A percentile compares a stretch with the other conserved stretches of the same genome.
phyloP scores from a whole-genome alignment of 306 rosid genomes.

The Trifolium dubium region DNA sequence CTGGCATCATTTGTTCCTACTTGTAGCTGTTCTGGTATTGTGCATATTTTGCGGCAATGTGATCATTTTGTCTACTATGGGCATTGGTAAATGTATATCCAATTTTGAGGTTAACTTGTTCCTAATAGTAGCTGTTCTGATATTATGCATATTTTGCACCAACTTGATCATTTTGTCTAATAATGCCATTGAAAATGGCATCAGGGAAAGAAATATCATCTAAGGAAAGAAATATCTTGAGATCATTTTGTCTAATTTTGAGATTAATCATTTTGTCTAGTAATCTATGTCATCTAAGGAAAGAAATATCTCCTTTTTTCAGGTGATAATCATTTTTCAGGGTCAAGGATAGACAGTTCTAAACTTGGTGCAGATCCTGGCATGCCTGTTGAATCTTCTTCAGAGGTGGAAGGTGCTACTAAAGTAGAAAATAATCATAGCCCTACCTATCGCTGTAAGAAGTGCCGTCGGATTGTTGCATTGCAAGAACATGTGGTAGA shows the following conservation, averaged over 20 bases:
- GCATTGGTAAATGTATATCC: constrained; percentile 9
- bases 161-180: neutral
- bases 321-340: constrained; percentile 81
- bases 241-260: too few relatives aligned
- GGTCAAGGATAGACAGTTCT: constrained; percentile 73
- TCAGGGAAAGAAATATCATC: too few relatives aligned
- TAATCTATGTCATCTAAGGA: constrained; percentile 1
- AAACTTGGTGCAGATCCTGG: constrained; percentile 94
- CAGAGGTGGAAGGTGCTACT: constrained; percentile 57
- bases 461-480: constrained; percentile 84
- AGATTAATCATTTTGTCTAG: too few relatives aligned
- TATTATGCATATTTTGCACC: constrained; percentile 14
- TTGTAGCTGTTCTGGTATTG: constrained; percentile 13
- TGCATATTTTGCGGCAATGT: neutral
- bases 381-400: constrained; percentile 56
- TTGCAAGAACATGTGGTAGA: constrained; percentile 79
- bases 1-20: neutral
- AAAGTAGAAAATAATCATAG: constrained; percentile 48
- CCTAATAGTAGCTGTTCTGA: constrained; percentile 10
- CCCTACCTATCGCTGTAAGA: constrained; percentile 83
- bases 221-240: constrained; percentile 14
- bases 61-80: constrained; percentile 4
- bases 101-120: neutral
- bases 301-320: constrained; percentile 36
- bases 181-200: constrained; percentile 19